Percentiles rank a stretch among this genome's conserved stretches.
Conservation (phyloP, 129 eudicot species). For the Arctium lappa region DNA sequence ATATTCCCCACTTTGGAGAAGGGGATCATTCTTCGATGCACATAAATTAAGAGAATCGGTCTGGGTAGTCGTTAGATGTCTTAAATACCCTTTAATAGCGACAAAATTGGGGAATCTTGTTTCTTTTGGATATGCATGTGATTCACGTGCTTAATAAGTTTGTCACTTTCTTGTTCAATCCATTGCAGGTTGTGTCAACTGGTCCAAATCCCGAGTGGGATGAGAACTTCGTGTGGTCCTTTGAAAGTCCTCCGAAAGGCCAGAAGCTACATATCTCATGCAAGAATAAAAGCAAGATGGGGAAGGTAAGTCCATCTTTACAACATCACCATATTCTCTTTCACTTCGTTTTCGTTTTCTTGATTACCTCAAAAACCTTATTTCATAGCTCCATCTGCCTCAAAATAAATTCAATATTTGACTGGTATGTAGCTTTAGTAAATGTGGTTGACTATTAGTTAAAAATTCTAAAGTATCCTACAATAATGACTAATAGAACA, state of each 20-base stretch:
- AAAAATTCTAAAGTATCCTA: neutral
- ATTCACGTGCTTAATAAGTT: neutral
- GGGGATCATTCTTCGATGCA: too few relatives aligned
- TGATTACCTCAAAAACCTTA: neutral
- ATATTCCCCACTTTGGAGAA: too few relatives aligned
- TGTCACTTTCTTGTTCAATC: slow-evolving; percentile 14
- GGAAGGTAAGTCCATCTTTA: slow-evolving; percentile 63
- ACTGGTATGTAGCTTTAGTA: neutral
- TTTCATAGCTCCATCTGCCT: neutral
- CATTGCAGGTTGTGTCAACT: slow-evolving; percentile 73
- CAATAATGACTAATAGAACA: neutral
- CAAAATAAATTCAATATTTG: neutral
- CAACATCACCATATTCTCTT: neutral
- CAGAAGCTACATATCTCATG: slow-evolving; percentile 97
- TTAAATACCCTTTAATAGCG: neutral
- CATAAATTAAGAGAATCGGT: too few relatives aligned
- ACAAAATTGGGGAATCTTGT: neutral
- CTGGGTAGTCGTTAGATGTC: neutral
- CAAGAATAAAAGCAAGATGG: slow-evolving; percentile 99
- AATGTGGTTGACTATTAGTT: neutral
- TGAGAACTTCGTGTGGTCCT: slow-evolving; percentile 90
- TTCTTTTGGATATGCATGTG: neutral
- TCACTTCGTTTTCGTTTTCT: neutral
- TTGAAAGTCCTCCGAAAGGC: slow-evolving; percentile 99
- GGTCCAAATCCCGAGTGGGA: slow-evolving; percentile 99